A percentile compares a stretch with the other conserved stretches of the same genome.
These are phyloP conservation scores for Choanephora cucurbitarum DNA, from an alignment of 371 early-diverging fungal genomes.

Conservation along the genomic window DNA sequence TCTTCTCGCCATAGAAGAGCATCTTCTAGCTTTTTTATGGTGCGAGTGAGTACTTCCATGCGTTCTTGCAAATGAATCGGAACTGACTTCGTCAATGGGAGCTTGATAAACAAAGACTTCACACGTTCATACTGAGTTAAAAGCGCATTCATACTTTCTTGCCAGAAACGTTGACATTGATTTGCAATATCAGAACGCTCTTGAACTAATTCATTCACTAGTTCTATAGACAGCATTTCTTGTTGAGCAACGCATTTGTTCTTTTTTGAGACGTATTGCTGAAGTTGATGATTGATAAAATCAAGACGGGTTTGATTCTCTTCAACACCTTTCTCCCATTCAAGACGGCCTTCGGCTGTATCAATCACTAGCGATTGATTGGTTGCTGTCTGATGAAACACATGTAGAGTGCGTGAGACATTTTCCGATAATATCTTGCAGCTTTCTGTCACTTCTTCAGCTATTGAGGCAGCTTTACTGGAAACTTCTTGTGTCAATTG, in stretches of 20 bases:
- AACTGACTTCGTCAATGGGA: conserved; percentile 21
- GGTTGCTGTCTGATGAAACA: conserved; percentile 9
- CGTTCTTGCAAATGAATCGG: conserved; percentile 25
- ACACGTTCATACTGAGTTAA: conserved; percentile 4
- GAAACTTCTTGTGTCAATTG: conserved; percentile 4
- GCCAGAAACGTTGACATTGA: conserved; percentile 1
- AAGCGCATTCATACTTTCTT: conserved; percentile 1
- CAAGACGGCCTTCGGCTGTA: conserved; percentile 13
- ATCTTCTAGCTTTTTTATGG: conserved; percentile 21
- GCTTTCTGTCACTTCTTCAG: conserved; percentile 8
- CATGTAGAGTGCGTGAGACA: conserved; percentile 3
- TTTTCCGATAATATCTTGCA: conserved; percentile 11
- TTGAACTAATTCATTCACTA: neutral
- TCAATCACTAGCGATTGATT: conserved; percentile 13
- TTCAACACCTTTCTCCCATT: conserved; percentile 21
- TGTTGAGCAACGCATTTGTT: conserved; percentile 35
- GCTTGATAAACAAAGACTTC: conserved; percentile 9
- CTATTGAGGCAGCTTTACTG: neutral
- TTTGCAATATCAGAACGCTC: conserved; percentile 14
- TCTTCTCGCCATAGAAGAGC: conserved; percentile 18
- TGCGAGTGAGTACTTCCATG: conserved; percentile 13
- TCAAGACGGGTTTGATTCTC: conserved; percentile 7
- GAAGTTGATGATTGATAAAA: conserved; percentile 16
- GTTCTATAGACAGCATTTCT: conserved; percentile 10
- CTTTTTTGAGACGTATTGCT: conserved; percentile 23